These are phyloP conservation scores for Rubia balearica DNA, from an alignment of 305 asterid genomes.

Conservation along the genomic window DNA sequence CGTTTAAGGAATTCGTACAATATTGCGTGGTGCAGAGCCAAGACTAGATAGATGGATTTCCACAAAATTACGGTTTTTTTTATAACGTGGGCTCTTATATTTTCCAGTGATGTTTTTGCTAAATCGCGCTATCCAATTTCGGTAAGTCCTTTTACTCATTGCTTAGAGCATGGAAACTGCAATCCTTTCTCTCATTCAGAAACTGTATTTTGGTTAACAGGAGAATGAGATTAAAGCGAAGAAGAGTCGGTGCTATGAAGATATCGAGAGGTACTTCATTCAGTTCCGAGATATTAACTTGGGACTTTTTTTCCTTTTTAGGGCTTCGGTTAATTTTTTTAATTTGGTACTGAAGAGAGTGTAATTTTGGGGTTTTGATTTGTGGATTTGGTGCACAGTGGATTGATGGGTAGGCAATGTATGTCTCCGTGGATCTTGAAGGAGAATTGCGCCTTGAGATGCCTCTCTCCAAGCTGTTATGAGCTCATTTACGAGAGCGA, in stretches of 20 bases:
- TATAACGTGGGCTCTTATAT: conserved; percentile 19
- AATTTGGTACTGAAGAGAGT: background rate
- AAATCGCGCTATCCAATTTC: conserved; percentile 67
- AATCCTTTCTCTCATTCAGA: conserved; percentile 3
- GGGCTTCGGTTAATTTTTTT: background rate
- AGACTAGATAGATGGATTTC: conserved; percentile 9
- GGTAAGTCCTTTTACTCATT: conserved; percentile 30
- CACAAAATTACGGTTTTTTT: background rate
- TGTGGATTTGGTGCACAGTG: conserved; percentile 39
- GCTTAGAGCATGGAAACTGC: background rate
- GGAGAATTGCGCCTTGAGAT: conserved; percentile 83
- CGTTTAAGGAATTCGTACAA: no score
- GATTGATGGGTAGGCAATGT: conserved; percentile 79
- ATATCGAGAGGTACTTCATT: conserved; percentile 58
- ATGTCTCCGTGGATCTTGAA: conserved; percentile 51
- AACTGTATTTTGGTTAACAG: conserved; percentile 24
- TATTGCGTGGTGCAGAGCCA: no score
- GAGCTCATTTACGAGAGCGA: conserved; percentile 79
- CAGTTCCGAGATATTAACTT: conserved; percentile 3
- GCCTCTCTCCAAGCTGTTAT: conserved; percentile 73
- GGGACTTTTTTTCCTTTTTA: background rate
- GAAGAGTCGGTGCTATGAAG: conserved; percentile 70
- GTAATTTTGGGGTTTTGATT: conserved; percentile 15
- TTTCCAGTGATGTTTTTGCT: conserved; percentile 37
- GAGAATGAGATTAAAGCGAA: conserved; percentile 58